phyloP scores from a whole-genome alignment of 1,139 yeast genomes.

The Nakaseomyces delphensis region DNA sequence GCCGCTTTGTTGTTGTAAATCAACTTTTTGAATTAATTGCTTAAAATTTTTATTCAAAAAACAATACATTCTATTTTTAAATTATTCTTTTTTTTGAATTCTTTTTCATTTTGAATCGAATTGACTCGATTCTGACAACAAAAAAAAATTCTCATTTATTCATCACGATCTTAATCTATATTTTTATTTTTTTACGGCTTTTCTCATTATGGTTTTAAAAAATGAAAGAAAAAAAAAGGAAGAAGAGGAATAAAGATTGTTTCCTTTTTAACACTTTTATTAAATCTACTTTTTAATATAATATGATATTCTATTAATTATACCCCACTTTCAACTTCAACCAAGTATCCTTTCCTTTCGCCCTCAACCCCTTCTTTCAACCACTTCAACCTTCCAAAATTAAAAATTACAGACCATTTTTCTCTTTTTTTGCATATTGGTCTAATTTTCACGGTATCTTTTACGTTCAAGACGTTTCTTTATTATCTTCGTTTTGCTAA shows the following conservation, averaged over 20 bases:
- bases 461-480: neutral
- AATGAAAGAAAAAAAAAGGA: neutral
- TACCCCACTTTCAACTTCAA: neutral
- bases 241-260: neutral
- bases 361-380: neutral
- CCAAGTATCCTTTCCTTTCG: neutral
- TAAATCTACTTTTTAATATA: constrained; percentile 4
- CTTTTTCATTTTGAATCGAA: neutral
- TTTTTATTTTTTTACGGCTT: constrained; percentile 5
- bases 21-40: too few species aligned
- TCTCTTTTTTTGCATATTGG: neutral
- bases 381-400: neutral
- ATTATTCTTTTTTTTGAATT: neutral
- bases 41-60: neutral
- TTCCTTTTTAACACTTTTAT: neutral
- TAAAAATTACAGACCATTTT: neutral
- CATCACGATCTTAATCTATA: constrained; percentile 6
- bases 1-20: constrained; percentile 34
- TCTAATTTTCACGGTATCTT: neutral
- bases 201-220: constrained; percentile 5
- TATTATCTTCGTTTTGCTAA: neutral
- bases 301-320: constrained; percentile 3
- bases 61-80: neutral
- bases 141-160: constrained; percentile 1
- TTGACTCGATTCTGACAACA: neutral